Base-by-base conservation (phyloP, 1,139 yeast species). In the Pneumocystis wakefieldiae region DNA sequence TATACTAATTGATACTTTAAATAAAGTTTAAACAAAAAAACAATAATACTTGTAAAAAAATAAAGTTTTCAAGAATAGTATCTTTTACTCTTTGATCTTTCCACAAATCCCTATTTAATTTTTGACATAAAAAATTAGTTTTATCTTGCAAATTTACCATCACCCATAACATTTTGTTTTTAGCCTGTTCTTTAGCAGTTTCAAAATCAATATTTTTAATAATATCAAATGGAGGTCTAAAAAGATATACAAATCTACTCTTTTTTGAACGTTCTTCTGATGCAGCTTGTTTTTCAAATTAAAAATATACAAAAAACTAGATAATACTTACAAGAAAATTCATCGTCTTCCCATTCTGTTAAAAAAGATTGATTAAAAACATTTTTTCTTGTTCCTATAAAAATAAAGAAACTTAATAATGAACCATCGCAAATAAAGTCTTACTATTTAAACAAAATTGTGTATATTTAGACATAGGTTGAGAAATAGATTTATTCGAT, bases 31-130 rank as follows among this genome's bases (percentile, higher is more conserved):
- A 32, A 29, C 12, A 53, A 53, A 32, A n/a, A 42, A n/a, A 12
- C 17, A 37, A 42, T 24, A 42, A 36, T 37, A 57, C 59, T 57
- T 75, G 77, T 60, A 91, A 73, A 71, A 91, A 89, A 4, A 92
- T 74, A 70, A 94, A 94, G 71, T 85, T 79, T 48, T 82, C 83
- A 61, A 77, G 77, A 2, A 92, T 84, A 2, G 83, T 70, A 32
- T 78, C 80, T 72, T 88, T 90, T 19, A 94, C 80, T 1, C 78
- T 78, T n/a, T 75, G 69, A 64, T 85, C 80, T 29, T 95, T 83
- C 97, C 97, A 94, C 68, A 94, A 83, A 74, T 94, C 99, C 66
- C 98, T 80, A 74, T 94, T 94, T 64, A 94, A 76, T 39, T 87
- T 85, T 72, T 92, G 98, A 70, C 97, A 91, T 68, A 83, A 83